These are phyloP conservation scores for Aspergillus sp. DNA, from an alignment of 2,329 filamentous ascomycete species.

Conservation along the genomic window DNA sequence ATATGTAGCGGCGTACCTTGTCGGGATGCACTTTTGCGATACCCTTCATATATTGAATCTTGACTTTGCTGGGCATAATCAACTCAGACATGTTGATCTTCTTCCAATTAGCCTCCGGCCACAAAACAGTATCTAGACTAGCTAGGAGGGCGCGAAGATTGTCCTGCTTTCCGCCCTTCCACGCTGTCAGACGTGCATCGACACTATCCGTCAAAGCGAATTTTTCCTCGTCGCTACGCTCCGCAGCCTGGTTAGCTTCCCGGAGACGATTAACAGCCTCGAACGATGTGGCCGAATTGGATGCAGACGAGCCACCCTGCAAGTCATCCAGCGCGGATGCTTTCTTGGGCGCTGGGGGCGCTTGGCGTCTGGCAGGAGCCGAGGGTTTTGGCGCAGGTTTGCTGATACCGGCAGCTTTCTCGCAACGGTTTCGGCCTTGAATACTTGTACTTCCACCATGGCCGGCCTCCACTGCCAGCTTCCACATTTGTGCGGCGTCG, in stretches of 20 bases:
- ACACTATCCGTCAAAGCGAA: conserved; percentile 85
- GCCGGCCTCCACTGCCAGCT: conserved; percentile 76
- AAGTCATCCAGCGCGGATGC: conserved; percentile 34
- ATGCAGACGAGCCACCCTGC: conserved; percentile 40
- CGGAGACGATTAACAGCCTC: conserved; percentile 82
- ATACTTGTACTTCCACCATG: conserved; percentile 83
- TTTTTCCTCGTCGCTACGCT: conserved; percentile 86
- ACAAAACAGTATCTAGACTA: conserved; percentile 84
- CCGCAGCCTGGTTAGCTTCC: conserved; percentile 80
- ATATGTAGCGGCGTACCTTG: conserved; percentile 66
- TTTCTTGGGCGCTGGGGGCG: conserved; percentile 43
- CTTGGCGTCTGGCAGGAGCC: conserved; percentile 47
- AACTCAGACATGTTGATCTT: conserved; percentile 93
- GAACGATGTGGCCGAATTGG: conserved; percentile 47
- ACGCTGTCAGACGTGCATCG: conserved; percentile 73
- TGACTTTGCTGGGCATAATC: conserved; percentile 90
- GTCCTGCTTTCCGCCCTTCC: conserved; percentile 89
- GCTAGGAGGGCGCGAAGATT: conserved; percentile 86
- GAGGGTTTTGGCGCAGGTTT: conserved; percentile 47
- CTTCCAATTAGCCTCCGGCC: conserved; percentile 93
- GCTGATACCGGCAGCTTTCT: conserved; percentile 77
- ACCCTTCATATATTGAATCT: conserved; percentile 98
- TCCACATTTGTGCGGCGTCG: conserved; percentile 80
- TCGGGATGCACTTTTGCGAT: conserved; percentile 98
- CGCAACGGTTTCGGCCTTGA: conserved; percentile 83